These are phyloP conservation scores for Backusella luteola DNA, from an alignment of 192 early-diverging fungal species.

Conservation along the genomic window DNA sequence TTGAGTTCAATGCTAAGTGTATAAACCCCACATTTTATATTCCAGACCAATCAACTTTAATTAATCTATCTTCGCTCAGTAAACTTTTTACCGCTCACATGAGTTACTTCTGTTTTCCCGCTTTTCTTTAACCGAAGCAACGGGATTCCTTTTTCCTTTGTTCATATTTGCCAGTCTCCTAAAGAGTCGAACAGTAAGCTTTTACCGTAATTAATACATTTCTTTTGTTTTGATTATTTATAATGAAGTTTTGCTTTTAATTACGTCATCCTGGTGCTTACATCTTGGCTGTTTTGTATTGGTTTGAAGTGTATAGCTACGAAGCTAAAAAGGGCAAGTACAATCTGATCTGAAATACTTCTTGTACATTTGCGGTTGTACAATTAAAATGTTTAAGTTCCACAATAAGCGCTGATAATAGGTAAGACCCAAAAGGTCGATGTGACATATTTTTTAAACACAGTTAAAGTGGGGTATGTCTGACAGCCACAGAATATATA, in stretches of 20 bases:
- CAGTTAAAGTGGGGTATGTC: neutral
- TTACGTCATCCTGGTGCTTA: neutral
- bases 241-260: neutral
- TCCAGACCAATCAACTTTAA: conserved; percentile 5
- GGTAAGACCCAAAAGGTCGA: neutral
- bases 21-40: conserved; percentile 9
- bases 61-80: conserved; percentile 4
- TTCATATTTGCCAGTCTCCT: neutral
- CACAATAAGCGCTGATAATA: neutral
- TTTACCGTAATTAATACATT: neutral
- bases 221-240: neutral
- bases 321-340: conserved; percentile 2
- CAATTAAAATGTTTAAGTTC: neutral
- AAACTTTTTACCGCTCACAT: conserved; percentile 10
- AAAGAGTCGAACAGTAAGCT: neutral
- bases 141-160: neutral
- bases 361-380: neutral
- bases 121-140: conserved; percentile 5
- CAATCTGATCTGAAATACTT: neutral
- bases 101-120: conserved; percentile 7
- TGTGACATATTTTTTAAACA: neutral
- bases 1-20: neutral
- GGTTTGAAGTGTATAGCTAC: neutral
- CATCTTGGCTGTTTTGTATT: neutral
- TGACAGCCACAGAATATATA: neutral